Evolutionary conservation across 768 basidiomycete species (phyloP), one percentile per base, ranked within the genome.

Genomic region (Steccherinum ochraceum): DNA sequence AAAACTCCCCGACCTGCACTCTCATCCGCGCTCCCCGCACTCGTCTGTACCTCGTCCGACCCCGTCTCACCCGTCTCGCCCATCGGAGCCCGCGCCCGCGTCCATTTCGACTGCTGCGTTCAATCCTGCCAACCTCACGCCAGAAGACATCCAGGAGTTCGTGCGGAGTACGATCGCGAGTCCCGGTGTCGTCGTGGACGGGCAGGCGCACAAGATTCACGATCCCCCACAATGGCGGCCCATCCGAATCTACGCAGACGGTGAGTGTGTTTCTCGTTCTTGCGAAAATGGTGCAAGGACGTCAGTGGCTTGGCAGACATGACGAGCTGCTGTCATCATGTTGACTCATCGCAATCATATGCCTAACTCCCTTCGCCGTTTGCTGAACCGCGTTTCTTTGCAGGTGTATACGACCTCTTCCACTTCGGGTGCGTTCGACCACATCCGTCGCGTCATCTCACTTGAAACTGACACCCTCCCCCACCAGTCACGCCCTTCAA

Each of bases 401-500:
- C 24, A 90, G 89, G 88, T 12, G 95, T 97, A 11, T 99, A 97
- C 62, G 96, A 99, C 69, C 77, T 99, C 48, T 95, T 98, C 70
- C 95, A 97, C 67, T 97, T 92, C 67, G 90, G 90, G 90, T 92
- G 66, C 56, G 79, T 48, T 16, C 24, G 30, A 46, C 51, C 5
- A 30, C 49, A 7, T 46, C 49, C 13, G 48, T 7, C 12, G 13
- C 25, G 12, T n/a, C n/a, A n/a, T n/a, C n/a, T n/a, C n/a, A n/a
- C n/a, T n/a, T n/a, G n/a, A n/a, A n/a, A n/a, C n/a, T n/a, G n/a
- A n/a, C n/a, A n/a, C n/a, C n/a, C 7, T 24, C 13, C 46, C 51
- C n/a, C 41, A 27, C 48, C 64, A 95, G 93, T 4, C 94, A 98
- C 71, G 91, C 94, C 1, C 75, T 98, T 16, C 95, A 97, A 68